Conservation (phyloP, 2,329 filamentous ascomycete species). For the Raffaelea ambrosiae region DNA sequence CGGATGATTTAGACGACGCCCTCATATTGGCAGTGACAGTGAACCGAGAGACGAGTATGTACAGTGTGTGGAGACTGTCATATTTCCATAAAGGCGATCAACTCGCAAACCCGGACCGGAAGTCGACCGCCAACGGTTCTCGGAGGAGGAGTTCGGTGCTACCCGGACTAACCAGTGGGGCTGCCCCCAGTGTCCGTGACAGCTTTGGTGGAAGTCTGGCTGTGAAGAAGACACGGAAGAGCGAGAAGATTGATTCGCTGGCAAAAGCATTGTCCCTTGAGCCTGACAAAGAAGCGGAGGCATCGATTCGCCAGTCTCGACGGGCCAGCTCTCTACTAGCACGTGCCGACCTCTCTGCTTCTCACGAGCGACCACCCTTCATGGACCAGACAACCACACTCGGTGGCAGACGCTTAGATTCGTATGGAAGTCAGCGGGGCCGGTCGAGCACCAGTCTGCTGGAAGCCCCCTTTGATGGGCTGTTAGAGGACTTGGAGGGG, state of each 20-base stretch:
- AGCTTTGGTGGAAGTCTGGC: conserved; percentile 59
- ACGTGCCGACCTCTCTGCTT: conserved; percentile 76
- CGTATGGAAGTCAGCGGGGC: conserved; percentile 59
- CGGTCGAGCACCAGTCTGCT: conserved; percentile 60
- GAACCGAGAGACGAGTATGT: conserved; percentile 66
- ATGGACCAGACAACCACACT: conserved; percentile 53
- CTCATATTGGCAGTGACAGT: conserved; percentile 72
- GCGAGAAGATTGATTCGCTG: conserved; percentile 39
- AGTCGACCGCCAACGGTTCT: conserved; percentile 35
- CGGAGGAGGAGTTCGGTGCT: conserved; percentile 57
- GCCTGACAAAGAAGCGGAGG: conserved; percentile 50
- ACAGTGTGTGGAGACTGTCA: conserved; percentile 76
- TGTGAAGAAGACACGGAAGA: conserved; percentile 44
- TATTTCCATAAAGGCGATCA: conserved; percentile 64
- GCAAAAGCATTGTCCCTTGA: conserved; percentile 66
- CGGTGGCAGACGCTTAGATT: conserved; percentile 57
- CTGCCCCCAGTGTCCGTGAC: conserved; percentile 67
- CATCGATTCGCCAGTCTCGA: conserved; percentile 54
- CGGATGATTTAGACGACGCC: conserved; percentile 31
- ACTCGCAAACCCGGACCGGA: conserved; percentile 37
- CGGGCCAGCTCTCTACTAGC: conserved; percentile 88
- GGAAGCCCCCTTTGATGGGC: conserved; percentile 59
- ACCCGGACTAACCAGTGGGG: conserved; percentile 61
- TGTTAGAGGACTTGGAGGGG: conserved; percentile 62
- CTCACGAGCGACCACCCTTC: conserved; percentile 73